A percentile compares a stretch with the other conserved stretches of the same genome.
Evolutionary conservation across 768 basidiomycete genomes (phyloP).

Genomic region (Mycena belliarum): DNA sequence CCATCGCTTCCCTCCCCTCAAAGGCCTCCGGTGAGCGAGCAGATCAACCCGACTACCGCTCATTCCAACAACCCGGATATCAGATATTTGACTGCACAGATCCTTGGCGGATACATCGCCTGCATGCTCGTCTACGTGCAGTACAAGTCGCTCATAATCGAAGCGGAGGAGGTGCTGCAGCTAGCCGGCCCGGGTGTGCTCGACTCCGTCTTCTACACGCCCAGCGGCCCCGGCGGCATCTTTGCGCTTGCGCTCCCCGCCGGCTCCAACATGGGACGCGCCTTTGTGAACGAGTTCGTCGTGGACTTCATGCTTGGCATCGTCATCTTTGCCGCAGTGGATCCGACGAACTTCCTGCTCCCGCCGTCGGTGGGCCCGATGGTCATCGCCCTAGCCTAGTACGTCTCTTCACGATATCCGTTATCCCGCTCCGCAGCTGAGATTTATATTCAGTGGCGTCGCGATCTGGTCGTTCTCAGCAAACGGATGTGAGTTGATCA

Average conservation of each 20-base stretch:
- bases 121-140: conserved; percentile 62
- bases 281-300: conserved; percentile 61
- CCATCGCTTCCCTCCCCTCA: conserved; percentile 53
- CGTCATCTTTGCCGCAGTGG: conserved; percentile 53
- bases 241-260: conserved; percentile 50
- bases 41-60: too few relatives aligned
- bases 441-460: conserved; percentile 39
- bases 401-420: conserved; percentile 25
- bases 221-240: conserved; percentile 49
- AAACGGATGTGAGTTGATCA: conserved; percentile 34
- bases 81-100: conserved; percentile 68
- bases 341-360: conserved; percentile 60
- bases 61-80: too few relatives aligned
- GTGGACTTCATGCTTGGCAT: conserved; percentile 51
- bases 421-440: background rate
- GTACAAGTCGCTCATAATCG: conserved; percentile 51
- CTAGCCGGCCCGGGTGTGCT: conserved; percentile 29
- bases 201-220: conserved; percentile 31
- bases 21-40: conserved; percentile 54
- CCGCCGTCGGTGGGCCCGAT: conserved; percentile 55
- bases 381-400: conserved; percentile 63
- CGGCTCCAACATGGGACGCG: conserved; percentile 44
- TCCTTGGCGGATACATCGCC: conserved; percentile 66
- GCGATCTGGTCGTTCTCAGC: conserved; percentile 64
- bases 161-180: conserved; percentile 33